Base-by-base conservation (phyloP, 2,329 filamentous ascomycete species). In the Sclerotinia minor region DNA sequence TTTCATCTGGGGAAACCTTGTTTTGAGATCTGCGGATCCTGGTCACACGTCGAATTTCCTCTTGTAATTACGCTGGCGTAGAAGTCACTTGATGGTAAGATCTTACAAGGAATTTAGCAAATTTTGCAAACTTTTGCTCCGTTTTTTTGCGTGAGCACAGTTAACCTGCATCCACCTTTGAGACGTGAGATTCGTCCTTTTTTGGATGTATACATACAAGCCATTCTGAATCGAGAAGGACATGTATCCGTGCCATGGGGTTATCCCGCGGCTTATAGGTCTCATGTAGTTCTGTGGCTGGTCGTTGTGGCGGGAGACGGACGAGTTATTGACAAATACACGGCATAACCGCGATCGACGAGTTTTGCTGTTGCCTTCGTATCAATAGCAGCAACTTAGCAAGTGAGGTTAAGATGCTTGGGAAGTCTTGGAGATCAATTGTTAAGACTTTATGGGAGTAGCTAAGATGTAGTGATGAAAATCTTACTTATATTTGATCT, bases 1-100 rank as follows among this genome's bases (percentile, higher is more conserved):
- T 60, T 32, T 29, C 64, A 59, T 60, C 54, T 45, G 64, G 64
- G 64, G 64, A 66, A 66, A 66, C 64, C 64, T 35, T 66, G 64
- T 55, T 41, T 45, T 32, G 17, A 59, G 53, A 41, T 66, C 64
- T 66, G 47, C 61, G 41, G 35, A 57, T 49, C 29, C 49, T 19
- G 29, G 26, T 44, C 55, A 58, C 57, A 60, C 41, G 57, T 45
- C 57, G 15, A 35, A 21, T 47, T 47, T 35, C 13, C 44, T 47
- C 24, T 47, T n/a, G 9, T n/a, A 19, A 32, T 45, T 7, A 24
- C 8, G 2, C 38, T 38, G 2, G 38, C 13, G 38, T 35, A 17
- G 7, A 13, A 47, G 44, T 60, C 44, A 60, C 58, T 60, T 60
- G 58, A 35, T 60, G 15, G 41, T 60, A 41, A 15, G 38, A 41